Base-by-base conservation (phyloP, 805 yeast species). In the Cyberlindnera galapagoensis region DNA sequence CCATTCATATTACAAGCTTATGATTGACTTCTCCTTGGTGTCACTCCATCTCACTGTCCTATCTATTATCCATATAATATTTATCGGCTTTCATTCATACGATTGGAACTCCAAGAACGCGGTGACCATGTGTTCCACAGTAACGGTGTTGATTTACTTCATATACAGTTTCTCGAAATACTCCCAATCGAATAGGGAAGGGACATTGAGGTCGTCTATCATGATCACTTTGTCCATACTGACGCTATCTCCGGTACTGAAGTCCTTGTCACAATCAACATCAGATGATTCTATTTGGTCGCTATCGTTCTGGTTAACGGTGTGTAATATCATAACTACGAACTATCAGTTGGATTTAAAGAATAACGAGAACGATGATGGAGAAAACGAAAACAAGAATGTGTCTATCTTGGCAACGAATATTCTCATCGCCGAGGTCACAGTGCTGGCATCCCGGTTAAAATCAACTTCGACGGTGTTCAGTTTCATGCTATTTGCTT, bases 271-370 rank as follows among this genome's bases (percentile, higher is more conserved):
- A 0, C 75, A 77, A 47, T 81, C 95, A 0, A 86, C 96, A 0
- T 76, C 96, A 0, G 80, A 92, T 1, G 97, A 92, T 60, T 85
- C 96, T 11, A 86, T 92, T 38, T 90, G 97, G 97, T 87, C 95
- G 0, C 57, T 92, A 5, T 74, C 94, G 7, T 76, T 80, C 28
- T 80, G 95, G 77, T 62, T 92, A 11, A 76, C 83, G 20, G 45
- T 85, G 9, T 60, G 77, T 26, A 86, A 86, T 47, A 60, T 87
- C 3, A 49, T 78, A 17, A 66, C 77, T 45, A 77, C 80, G 50
- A 84, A 84, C 56, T 80, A 81, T 53, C 69, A 81, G 22, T 63
- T 71, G 47, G 72, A 71, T 40, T 51, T 69, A n/a, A 44, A 19
- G n/a, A 18, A n/a, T 13, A 18, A 30, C 21, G 26, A 24, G 18